These are phyloP conservation scores for Limnanthes douglasii DNA, from an alignment of 345 rosid genomes.

Conservation along the genomic window DNA sequence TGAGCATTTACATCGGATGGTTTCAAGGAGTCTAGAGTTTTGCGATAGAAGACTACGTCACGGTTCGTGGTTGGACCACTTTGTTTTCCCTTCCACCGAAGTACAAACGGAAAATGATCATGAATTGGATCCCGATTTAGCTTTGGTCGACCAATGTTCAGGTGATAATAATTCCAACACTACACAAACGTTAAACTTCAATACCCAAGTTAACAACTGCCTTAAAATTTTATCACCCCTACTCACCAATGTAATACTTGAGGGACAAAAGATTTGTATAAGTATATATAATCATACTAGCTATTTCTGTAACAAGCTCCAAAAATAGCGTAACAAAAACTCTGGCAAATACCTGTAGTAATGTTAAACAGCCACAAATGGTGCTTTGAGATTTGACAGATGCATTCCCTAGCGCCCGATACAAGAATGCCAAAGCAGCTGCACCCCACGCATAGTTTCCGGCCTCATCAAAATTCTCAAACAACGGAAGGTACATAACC, in stretches of 20 bases:
- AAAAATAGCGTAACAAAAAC: too few species aligned
- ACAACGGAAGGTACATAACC: slow-evolving; percentile 90
- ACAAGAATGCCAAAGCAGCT: slow-evolving; percentile 81
- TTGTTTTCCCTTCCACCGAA: slow-evolving; percentile 92
- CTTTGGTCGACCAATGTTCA: slow-evolving; percentile 77
- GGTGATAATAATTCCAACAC: slow-evolving; percentile 98
- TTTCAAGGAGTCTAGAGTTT: slow-evolving; percentile 63
- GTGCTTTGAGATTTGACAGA: slow-evolving; percentile 94
- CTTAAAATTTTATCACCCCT: too few species aligned
- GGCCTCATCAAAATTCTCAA: slow-evolving; percentile 66
- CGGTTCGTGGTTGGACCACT: slow-evolving; percentile 89
- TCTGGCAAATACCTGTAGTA: slow-evolving; percentile 64
- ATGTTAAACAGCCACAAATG: slow-evolving; percentile 88
- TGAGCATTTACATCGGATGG: slow-evolving; percentile 48
- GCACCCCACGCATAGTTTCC: slow-evolving; percentile 94
- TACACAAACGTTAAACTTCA: slow-evolving; percentile 21
- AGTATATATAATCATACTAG: neutral
- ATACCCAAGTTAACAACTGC: too few species aligned
- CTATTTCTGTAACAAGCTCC: too few species aligned
- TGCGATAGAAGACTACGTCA: slow-evolving; percentile 78
- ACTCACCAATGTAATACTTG: too few species aligned
- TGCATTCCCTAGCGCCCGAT: slow-evolving; percentile 96
- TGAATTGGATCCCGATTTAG: slow-evolving; percentile 71
- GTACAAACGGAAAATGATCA: slow-evolving; percentile 78
- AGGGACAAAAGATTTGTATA: slow-evolving; percentile 2